Evolutionary conservation across 1,284 basidiomycete species (phyloP), one percentile per base, ranked within the genome.

Genomic region (Coniferiporia weirii): DNA sequence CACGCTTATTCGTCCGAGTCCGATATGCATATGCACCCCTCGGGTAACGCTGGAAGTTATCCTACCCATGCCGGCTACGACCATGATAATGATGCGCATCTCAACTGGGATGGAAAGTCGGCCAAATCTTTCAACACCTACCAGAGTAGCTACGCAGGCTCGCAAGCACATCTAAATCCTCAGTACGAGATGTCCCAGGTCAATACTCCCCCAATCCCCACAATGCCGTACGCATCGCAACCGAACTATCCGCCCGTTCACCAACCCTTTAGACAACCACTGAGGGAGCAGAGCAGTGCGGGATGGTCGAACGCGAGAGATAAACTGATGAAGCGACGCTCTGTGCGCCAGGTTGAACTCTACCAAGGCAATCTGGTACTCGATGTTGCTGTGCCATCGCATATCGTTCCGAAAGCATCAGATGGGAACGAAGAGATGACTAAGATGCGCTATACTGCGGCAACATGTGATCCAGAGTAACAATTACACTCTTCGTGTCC

Each of bases 381-480:
- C 64, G 91, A 93, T 68, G 83, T 91, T 58, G 83, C 81, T 17
- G 91, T 91, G 2, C 91, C 92, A 4, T 81, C 81, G 47, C 82
- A 85, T 63, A 92, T 93, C 66, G 74, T 95, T 35, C 90, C 90
- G 2, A 78, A 80, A 48, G 79, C 78, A 53, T 81, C 81, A 70
- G 76, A 75, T 47, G 79, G 79, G 66, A 76, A 75, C 32, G 91
- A 92, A 61, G 92, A 94, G 70, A 88, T 89, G 78, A 83, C 84
- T 58, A 91, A 88, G 74, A 82, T 95, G 82, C 78, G 93, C 46
- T 96, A 95, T 73, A 95, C 92, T 1, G 93, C 93, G 51, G 93
- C 93, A 3, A 97, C 95, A 0, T 95, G 92, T 70, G 95, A 98
- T 71, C 95, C 95, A 3, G 94, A 98, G 59, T 61, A 54, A 45